Evolutionary conservation across 495 filamentous ascomycete species (phyloP).

Genomic region (Cercophora samala): DNA sequence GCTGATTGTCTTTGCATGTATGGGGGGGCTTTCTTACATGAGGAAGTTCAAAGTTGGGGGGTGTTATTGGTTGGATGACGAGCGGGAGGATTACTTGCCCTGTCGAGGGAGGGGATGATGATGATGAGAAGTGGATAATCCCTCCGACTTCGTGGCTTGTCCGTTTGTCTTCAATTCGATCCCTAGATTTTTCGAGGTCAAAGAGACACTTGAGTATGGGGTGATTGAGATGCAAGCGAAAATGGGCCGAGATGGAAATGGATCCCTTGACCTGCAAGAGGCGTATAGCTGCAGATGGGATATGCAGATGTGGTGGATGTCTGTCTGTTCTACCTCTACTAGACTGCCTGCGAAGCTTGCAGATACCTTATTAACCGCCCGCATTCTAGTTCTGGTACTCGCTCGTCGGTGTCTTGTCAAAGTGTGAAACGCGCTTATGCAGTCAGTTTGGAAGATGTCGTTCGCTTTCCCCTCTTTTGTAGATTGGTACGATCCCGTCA

Average conservation of each 20-base stretch:
- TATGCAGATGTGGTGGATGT: neutral
- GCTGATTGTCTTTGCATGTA: no score
- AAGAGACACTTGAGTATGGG: neutral
- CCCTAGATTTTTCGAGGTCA: neutral
- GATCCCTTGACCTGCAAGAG: neutral
- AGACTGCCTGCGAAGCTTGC: slow-evolving; percentile 2
- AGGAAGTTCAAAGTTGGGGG: neutral
- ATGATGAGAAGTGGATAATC: neutral
- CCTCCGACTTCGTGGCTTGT: no score
- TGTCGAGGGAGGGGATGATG: neutral
- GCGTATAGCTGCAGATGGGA: neutral
- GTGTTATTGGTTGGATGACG: neutral
- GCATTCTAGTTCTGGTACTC: neutral
- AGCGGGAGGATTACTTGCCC: neutral
- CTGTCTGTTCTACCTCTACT: neutral
- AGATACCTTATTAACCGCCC: neutral
- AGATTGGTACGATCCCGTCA: neutral
- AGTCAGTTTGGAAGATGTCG: neutral
- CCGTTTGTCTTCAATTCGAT: neutral
- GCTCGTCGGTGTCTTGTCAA: neutral
- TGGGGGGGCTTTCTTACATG: neutral
- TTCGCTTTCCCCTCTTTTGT: slow-evolving; percentile 8
- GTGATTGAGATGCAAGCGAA: neutral
- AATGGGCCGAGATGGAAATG: neutral
- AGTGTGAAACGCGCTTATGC: slow-evolving; percentile 15